A percentile compares a stretch with the other conserved stretches of the same genome.
Evolutionary conservation across 768 basidiomycete genomes (phyloP).

Genomic region (Termitomyces sp.): DNA sequence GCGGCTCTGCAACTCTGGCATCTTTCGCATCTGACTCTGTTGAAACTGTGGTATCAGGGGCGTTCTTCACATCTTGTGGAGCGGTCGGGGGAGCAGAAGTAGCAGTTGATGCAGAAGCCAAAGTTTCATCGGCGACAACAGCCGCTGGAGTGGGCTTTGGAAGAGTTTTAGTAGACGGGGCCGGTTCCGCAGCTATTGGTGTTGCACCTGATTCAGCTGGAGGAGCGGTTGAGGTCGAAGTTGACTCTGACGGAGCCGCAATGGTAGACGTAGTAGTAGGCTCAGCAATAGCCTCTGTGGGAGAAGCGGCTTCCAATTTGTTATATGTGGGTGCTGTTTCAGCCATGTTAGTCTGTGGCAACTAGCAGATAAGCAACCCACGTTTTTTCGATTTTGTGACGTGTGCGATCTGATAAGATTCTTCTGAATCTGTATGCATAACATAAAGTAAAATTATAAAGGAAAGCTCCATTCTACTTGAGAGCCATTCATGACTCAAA

Average conservation of each 20-base stretch:
- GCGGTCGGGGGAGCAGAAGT: not conserved
- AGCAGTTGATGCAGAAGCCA: constrained; percentile 8
- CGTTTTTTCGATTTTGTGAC: too few species aligned
- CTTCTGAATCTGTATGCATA: too few species aligned
- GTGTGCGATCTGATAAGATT: constrained; percentile 10
- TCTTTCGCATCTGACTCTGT: constrained; percentile 17
- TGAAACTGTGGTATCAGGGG: not conserved
- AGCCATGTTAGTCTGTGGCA: not conserved
- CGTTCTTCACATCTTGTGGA: not conserved
- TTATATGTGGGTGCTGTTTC: not conserved
- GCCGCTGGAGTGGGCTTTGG: constrained; percentile 4
- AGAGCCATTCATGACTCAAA: not conserved
- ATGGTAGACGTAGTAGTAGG: not conserved
- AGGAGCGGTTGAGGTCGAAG: constrained; percentile 12
- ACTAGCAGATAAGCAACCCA: not conserved
- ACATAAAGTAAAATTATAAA: not conserved
- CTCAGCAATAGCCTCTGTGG: not conserved
- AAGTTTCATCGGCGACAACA: constrained; percentile 3
- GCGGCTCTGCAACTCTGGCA: constrained; percentile 43
- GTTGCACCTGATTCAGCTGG: constrained; percentile 11
- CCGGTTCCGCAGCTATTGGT: constrained; percentile 10
- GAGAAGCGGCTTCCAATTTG: not conserved
- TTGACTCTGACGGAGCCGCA: not conserved
- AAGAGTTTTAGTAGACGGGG: constrained; percentile 6
- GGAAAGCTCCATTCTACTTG: not conserved